phyloP scores from a whole-genome alignment of 768 basidiomycete genomes.

The Trametes gibbosa region DNA sequence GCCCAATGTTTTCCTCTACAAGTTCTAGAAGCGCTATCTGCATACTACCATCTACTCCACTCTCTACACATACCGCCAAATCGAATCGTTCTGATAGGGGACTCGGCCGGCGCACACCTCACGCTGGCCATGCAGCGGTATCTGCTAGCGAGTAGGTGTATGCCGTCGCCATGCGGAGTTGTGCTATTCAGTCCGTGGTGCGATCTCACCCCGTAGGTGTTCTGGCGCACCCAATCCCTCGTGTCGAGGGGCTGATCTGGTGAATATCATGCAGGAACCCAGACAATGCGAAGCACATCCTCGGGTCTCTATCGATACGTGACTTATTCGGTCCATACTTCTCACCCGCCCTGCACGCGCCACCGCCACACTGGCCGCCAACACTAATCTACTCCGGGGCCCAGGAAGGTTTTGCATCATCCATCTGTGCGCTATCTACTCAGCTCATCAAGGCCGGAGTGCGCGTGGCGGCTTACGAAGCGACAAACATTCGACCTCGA shows the following conservation, averaged over 20 bases:
- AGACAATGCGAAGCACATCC: not conserved
- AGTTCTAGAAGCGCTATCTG: constrained; percentile 70
- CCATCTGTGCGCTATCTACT: not conserved
- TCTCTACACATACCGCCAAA: constrained; percentile 51
- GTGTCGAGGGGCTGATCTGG: not conserved
- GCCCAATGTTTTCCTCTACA: constrained; percentile 63
- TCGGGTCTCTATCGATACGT: not conserved
- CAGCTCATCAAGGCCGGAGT: not conserved
- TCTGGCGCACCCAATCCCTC: too few relatives aligned
- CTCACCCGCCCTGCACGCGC: constrained; percentile 6
- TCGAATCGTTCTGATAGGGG: constrained; percentile 67
- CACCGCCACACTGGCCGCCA: constrained; percentile 7
- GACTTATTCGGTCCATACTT: constrained; percentile 6
- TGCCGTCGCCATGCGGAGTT: constrained; percentile 4
- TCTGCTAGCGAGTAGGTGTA: constrained; percentile 45
- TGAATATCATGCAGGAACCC: not conserved
- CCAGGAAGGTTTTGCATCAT: constrained; percentile 1
- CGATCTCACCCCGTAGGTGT: constrained; percentile 6
- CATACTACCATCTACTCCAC: constrained; percentile 69
- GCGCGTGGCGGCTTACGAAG: not conserved
- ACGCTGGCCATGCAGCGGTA: constrained; percentile 62
- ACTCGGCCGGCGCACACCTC: constrained; percentile 79
- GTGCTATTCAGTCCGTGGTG: constrained; percentile 16
- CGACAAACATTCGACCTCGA: constrained; percentile 1
- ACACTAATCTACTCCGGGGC: constrained; percentile 11